Percentiles rank a stretch among this genome's conserved stretches.
Evolutionary conservation across 495 filamentous ascomycete genomes (phyloP).

Genomic region (Trypethelium eluteriae): DNA sequence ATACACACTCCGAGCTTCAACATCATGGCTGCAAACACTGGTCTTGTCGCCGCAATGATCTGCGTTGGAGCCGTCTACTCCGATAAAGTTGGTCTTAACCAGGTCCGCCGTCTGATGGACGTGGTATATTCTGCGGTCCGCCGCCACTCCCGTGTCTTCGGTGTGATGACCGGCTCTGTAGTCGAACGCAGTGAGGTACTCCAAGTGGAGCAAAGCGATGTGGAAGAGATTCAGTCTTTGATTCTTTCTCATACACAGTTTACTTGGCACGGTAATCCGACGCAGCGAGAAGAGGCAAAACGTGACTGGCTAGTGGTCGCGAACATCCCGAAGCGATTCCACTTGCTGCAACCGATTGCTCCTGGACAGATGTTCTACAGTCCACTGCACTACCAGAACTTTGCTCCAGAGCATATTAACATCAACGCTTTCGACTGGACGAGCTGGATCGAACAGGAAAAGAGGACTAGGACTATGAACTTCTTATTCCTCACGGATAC

Average conservation of each 20-base stretch:
- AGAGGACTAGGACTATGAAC: constrained; percentile 54
- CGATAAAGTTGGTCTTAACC: constrained; percentile 41
- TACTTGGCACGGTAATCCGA: constrained; percentile 55
- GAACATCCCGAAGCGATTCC: constrained; percentile 43
- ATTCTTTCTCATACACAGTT: constrained; percentile 49
- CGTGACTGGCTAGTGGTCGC: constrained; percentile 47
- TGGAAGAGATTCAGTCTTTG: constrained; percentile 56
- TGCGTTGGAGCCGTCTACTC: constrained; percentile 63
- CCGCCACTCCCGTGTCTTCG: constrained; percentile 36
- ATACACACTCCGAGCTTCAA: constrained; percentile 62
- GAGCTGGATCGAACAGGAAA: constrained; percentile 61
- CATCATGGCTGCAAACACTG: constrained; percentile 50
- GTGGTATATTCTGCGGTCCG: constrained; percentile 44
- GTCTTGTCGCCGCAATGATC: constrained; percentile 54
- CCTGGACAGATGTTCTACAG: constrained; percentile 33
- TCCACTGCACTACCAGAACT: constrained; percentile 29
- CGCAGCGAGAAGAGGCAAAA: constrained; percentile 50
- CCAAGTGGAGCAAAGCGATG: constrained; percentile 32
- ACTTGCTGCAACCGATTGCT: constrained; percentile 42
- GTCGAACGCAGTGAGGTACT: constrained; percentile 30
- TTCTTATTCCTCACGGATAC: constrained; percentile 51
- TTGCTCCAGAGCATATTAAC: constrained; percentile 34
- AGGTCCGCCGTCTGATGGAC: constrained; percentile 55
- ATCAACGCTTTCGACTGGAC: constrained; percentile 48
- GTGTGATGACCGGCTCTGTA: constrained; percentile 25